Evolutionary conservation across 495 filamentous ascomycete genomes (phyloP), one percentile per base, ranked within the genome.

Genomic region (Talaromyces trachyspermus): DNA sequence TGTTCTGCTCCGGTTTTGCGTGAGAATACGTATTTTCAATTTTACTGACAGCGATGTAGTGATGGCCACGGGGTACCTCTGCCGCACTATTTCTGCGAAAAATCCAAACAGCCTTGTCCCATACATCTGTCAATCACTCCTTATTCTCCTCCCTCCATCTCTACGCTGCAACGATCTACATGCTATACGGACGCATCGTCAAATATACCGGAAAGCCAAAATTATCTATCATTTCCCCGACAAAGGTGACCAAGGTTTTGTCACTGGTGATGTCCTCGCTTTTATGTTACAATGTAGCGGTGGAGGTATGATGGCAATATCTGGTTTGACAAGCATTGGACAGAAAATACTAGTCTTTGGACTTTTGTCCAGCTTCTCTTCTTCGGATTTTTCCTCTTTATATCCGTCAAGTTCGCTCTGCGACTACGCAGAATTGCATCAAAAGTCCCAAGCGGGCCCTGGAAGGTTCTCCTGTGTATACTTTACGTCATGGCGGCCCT

Each of bases 181-280:
- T 67, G 61, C 57, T 51, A 35, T 59, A 63, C 22, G 61, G 61
- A n/a, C 54, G 61, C 0, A 53, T 64, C 23, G 59, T 66, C 19
- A 20, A 32, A 2, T 53, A 44, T 32, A 49, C 52, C 14, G 46
- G 48, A 10, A 39, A 48, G 4, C 59, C 55, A 25, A 29, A 61
- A 1, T 30, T 58, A n/a, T 61, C 59, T 4, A 49, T 59, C 33
- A 48, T 66, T 23, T 32, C 47, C 17, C 52, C 58, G 2, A 25
- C 11, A 7, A 58, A 55, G 46, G 53, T 61, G 18, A 66, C 61
- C 38, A 56, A 55, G 20, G 36, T 64, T 66, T 64, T 46, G 59
- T 66, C 4, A 30, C 25, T 4, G 61, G 59, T 11, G 63, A 64
- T 43, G 40, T 54, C 2, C 41, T 52, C 17, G 55, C 61, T 0